A percentile compares a stretch with the other conserved stretches of the same genome.
Evolutionary conservation across 2,329 filamentous ascomycete genomes (phyloP).

Genomic region (Didymella arachidicola): DNA sequence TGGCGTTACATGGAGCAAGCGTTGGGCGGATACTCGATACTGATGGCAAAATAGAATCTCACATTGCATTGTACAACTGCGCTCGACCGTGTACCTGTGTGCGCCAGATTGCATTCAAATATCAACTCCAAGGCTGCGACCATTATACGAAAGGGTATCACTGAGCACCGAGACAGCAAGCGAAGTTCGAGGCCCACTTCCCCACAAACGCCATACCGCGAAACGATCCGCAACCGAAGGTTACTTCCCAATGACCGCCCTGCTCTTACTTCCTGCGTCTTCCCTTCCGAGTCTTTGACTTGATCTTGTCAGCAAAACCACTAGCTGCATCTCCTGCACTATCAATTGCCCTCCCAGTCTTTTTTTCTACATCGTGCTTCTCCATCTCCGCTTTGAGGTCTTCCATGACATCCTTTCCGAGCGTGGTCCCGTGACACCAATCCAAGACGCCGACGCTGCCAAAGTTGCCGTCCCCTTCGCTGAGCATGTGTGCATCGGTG

Average conservation of each 20-base stretch:
- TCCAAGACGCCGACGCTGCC: slow-evolving; percentile 67
- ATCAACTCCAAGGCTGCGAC: slow-evolving; percentile 13
- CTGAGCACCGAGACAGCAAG: slow-evolving; percentile 11
- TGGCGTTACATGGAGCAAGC: slow-evolving; percentile 35
- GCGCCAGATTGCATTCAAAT: slow-evolving; percentile 14
- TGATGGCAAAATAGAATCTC: slow-evolving; percentile 44
- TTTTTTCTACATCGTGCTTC: slow-evolving; percentile 61
- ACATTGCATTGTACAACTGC: slow-evolving; percentile 30
- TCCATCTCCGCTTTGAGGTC: slow-evolving; percentile 64
- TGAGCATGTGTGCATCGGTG: slow-evolving; percentile 66
- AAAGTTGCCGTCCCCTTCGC: slow-evolving; percentile 65
- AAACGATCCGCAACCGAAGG: slow-evolving; percentile 1
- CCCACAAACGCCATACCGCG: slow-evolving; percentile 9
- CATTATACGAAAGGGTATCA: slow-evolving; percentile 14
- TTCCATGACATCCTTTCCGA: slow-evolving; percentile 65
- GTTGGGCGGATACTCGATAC: slow-evolving; percentile 35
- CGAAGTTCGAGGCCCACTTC: slow-evolving; percentile 15
- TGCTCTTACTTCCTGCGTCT: slow-evolving; percentile 33
- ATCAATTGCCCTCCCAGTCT: slow-evolving; percentile 48
- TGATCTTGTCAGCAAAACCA: slow-evolving; percentile 41
- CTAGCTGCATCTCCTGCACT: slow-evolving; percentile 42
- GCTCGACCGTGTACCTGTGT: slow-evolving; percentile 24
- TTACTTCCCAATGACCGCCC: neutral
- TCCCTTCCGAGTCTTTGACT: slow-evolving; percentile 38
- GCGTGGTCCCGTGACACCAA: slow-evolving; percentile 48